Conservation (phyloP, 805 yeast species). For the Nakazawaea wickerhamii region DNA sequence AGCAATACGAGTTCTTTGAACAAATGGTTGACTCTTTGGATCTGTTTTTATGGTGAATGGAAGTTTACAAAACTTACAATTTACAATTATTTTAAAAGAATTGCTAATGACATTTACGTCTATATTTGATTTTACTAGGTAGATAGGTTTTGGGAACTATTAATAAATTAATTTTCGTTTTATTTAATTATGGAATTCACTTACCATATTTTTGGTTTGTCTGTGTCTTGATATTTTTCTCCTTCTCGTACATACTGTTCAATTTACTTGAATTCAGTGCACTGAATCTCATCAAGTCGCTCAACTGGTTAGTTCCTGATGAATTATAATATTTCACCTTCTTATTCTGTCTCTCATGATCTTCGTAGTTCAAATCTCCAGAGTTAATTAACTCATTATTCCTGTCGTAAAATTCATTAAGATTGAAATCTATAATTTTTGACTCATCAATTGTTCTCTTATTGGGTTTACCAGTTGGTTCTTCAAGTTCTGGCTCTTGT, state of each 20-base stretch:
- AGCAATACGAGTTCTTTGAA: not conserved
- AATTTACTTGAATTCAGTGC: slow-evolving; percentile 23
- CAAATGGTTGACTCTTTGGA: not conserved
- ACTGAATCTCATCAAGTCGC: slow-evolving; percentile 25
- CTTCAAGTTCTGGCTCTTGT: no score
- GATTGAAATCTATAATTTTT: slow-evolving; percentile 29
- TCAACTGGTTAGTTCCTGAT: slow-evolving; percentile 27
- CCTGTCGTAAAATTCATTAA: slow-evolving; percentile 31
- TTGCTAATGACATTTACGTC: not conserved
- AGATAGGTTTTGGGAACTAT: no score
- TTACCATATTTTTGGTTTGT: slow-evolving; percentile 17
- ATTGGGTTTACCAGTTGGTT: no score
- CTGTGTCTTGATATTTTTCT: slow-evolving; percentile 15
- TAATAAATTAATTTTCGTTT: no score
- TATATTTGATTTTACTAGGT: no score
- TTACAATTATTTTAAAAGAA: not conserved
- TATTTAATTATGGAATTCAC: not conserved
- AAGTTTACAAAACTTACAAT: no score
- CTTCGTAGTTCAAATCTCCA: slow-evolving; percentile 28
- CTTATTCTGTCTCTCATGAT: slow-evolving; percentile 16
- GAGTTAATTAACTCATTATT: slow-evolving; percentile 25
- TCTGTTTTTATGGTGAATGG: not conserved
- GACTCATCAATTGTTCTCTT: slow-evolving; percentile 16
- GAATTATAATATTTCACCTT: slow-evolving; percentile 22
- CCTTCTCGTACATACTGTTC: slow-evolving; percentile 17